A percentile compares a stretch with the other conserved stretches of the same genome.
phyloP scores from a whole-genome alignment of 2,329 filamentous ascomycete species.

The Talaromyces sp. region DNA sequence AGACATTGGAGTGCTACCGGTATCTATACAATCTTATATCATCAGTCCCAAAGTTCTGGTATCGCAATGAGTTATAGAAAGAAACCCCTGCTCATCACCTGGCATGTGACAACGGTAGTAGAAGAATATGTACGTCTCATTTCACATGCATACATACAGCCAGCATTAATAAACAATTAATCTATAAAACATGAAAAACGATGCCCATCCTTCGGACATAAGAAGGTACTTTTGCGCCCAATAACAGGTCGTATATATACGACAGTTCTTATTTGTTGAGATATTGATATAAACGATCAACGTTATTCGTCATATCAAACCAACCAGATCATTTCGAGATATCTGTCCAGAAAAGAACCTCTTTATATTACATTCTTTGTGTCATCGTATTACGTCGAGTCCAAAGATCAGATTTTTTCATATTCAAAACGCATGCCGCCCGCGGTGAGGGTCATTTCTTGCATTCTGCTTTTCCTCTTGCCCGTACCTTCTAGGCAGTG shows the following conservation, averaged over 20 bases:
- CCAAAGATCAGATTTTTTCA: background rate
- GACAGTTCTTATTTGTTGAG: background rate
- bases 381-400: background rate
- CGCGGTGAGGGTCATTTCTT: background rate
- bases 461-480: background rate
- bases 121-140: background rate
- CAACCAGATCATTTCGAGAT: background rate
- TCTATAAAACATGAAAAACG: background rate
- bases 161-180: background rate
- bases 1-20: background rate
- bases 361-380: conserved; percentile 3
- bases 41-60: no score
- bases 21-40: background rate
- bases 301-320: background rate
- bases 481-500: background rate
- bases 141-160: background rate
- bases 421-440: background rate
- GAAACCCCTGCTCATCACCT: no score
- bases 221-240: background rate
- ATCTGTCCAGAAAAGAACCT: background rate
- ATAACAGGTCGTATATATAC: background rate
- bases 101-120: no score
- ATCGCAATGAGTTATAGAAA: no score
- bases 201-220: background rate
- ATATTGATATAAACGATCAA: background rate